Evolutionary conservation across 495 filamentous ascomycete species (phyloP).

Genomic region (Hypoxylon perforatum): DNA sequence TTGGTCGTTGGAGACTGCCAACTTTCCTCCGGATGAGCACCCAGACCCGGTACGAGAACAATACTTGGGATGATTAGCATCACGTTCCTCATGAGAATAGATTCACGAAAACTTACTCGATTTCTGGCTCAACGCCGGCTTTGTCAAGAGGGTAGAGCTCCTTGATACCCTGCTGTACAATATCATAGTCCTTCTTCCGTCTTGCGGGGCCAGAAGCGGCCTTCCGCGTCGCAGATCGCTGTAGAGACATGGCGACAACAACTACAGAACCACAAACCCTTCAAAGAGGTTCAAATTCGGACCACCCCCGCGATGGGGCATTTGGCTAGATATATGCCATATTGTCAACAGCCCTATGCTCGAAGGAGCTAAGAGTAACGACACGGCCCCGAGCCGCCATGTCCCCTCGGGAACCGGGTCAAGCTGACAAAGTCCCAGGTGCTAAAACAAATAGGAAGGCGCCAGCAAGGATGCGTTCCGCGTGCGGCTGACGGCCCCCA

Average conservation of each 20-base stretch:
- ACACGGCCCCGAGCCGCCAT: slow-evolving; percentile 17
- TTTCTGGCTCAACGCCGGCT: slow-evolving; percentile 36
- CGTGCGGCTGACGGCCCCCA: slow-evolving; percentile 44
- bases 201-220: slow-evolving; percentile 37
- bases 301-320: slow-evolving; percentile 1
- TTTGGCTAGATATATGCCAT: slow-evolving; percentile 26
- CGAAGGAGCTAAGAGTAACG: neutral
- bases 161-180: slow-evolving; percentile 45
- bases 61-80: slow-evolving; percentile 48
- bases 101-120: slow-evolving; percentile 41
- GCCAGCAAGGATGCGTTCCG: slow-evolving; percentile 18
- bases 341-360: neutral
- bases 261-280: slow-evolving; percentile 1
- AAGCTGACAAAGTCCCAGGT: slow-evolving; percentile 13
- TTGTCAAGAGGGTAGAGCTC: slow-evolving; percentile 46
- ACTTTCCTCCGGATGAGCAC: slow-evolving; percentile 69
- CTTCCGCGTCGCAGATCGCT: slow-evolving; percentile 45
- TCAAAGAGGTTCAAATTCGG: slow-evolving; percentile 1
- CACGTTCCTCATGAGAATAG: neutral
- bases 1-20: slow-evolving; percentile 66
- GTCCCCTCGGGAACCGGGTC: neutral
- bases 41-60: slow-evolving; percentile 73
- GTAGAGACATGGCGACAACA: slow-evolving; percentile 41
- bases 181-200: slow-evolving; percentile 45
- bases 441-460: slow-evolving; percentile 15